Conservation (phyloP, 2,329 filamentous ascomycete genomes). For the Diplodia seriata region DNA sequence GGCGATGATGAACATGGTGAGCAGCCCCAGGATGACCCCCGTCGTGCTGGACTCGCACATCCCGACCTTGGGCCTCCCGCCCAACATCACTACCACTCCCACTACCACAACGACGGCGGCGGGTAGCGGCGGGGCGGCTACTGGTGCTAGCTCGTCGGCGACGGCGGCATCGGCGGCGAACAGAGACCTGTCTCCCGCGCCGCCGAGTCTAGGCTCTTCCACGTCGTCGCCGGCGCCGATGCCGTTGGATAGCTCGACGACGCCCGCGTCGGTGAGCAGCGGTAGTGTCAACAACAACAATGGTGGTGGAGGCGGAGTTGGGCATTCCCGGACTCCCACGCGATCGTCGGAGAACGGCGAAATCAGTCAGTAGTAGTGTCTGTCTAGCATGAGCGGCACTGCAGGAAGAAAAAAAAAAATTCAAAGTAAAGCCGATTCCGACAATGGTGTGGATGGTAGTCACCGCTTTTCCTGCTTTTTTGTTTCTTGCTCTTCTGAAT, state of each 20-base stretch:
- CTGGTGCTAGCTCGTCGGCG: conserved; percentile 32
- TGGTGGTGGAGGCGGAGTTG: neutral
- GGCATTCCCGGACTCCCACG: conserved; percentile 21
- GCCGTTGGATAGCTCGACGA: neutral
- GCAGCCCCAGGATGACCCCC: conserved; percentile 34
- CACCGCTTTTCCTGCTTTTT: no score
- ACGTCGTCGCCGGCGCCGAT: neutral
- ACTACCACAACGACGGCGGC: neutral
- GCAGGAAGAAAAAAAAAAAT: no score
- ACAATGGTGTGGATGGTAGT: no score
- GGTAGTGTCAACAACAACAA: neutral
- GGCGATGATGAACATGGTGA: conserved; percentile 30
- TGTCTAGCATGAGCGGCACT: no score
- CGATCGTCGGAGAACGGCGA: conserved; percentile 18
- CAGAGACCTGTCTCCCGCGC: conserved; percentile 16
- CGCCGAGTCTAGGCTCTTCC: conserved; percentile 9
- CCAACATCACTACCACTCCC: conserved; percentile 30
- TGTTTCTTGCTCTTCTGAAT: no score
- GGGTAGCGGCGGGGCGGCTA: neutral
- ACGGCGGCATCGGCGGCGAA: neutral
- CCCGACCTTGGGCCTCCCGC: conserved; percentile 52
- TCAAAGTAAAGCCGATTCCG: no score
- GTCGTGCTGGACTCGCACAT: conserved; percentile 48
- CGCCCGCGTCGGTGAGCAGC: conserved; percentile 5
- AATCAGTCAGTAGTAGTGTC: neutral